These are phyloP conservation scores for Trifolium dubium DNA, from an alignment of 306 rosid genomes.

Conservation along the genomic window DNA sequence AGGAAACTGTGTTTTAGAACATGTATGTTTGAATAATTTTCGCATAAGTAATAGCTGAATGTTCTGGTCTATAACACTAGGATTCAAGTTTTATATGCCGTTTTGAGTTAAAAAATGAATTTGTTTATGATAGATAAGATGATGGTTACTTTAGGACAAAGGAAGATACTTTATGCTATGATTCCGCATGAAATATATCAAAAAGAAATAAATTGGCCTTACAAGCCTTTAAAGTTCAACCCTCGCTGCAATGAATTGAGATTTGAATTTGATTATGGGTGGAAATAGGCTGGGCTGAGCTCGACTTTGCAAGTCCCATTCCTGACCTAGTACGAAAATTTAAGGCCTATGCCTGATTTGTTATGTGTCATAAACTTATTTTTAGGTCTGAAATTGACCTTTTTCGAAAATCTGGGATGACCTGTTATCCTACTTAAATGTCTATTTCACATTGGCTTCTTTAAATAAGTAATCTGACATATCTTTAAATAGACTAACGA, in stretches of 20 bases:
- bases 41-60: constrained; percentile 7
- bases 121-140: background rate
- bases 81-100: constrained; percentile 14
- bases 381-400: background rate
- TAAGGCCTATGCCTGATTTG: background rate
- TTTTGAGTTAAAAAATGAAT: constrained; percentile 4
- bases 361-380: too few relatives aligned
- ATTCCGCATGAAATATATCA: background rate
- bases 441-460: background rate
- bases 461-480: background rate
- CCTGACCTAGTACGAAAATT: background rate
- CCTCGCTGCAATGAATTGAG: constrained; percentile 6
- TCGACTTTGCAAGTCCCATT: background rate
- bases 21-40: constrained; percentile 23
- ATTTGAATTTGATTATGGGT: background rate
- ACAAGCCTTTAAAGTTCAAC: constrained; percentile 17
- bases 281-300: background rate
- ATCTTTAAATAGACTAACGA: background rate
- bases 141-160: constrained; percentile 1
- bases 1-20: constrained; percentile 5
- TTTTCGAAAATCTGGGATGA: too few relatives aligned
- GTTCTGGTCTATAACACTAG: constrained; percentile 16
- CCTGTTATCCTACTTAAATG: background rate
- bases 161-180: constrained; percentile 14
- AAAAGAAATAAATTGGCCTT: constrained; percentile 15